Evolutionary conservation across 75 land plant species (phyloP), one percentile per base, ranked within the genome.

Genomic region (Isoetes taiwanensis): DNA sequence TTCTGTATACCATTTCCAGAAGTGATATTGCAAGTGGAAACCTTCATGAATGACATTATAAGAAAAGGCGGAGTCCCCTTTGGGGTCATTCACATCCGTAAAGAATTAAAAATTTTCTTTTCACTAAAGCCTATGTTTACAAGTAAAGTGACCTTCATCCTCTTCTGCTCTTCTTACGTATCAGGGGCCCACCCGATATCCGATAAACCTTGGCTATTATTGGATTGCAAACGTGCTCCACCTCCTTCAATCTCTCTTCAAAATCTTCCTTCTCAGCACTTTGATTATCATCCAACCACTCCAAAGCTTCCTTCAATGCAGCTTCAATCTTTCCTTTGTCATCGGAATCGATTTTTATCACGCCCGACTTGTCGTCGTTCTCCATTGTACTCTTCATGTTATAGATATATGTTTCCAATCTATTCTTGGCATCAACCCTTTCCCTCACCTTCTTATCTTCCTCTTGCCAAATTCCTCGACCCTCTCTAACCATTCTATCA

Each of bases 361-460:
- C 74, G 21, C 32, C 39, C 26, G 76, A 39, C 62, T 76, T 76
- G 67, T 68, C 75, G 55, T 68, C 65, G 59, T 76, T 70, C 25
- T 52, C 52, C 17, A 80, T 63, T 3, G 72, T 74, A 62, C 59
- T 77, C 60, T 66, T 80, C 83, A 80, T 77, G 80, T 70, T 80
- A 74, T 83, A 83, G 24, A 75, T 68, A 41, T 83, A 83, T 5
- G 80, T 80, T 57, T 83, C 87, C 60, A 83, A 61, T 56, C 73
- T 52, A 65, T 83, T 83, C 12, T 84, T 70, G 0, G 87, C 80
- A 59, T 80, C 87, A 28, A 83, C 71, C 54, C 62, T 61, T 30
- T 83, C 85, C 68, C 77, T 83, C 33, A 80, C 78, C 76, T 83
- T 80, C 68, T 78, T 78, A 50, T 78, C 82, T 54, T 80, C 84